Conservation (phyloP, 2,329 filamentous ascomycete species). For the Calonectria naviculata region DNA sequence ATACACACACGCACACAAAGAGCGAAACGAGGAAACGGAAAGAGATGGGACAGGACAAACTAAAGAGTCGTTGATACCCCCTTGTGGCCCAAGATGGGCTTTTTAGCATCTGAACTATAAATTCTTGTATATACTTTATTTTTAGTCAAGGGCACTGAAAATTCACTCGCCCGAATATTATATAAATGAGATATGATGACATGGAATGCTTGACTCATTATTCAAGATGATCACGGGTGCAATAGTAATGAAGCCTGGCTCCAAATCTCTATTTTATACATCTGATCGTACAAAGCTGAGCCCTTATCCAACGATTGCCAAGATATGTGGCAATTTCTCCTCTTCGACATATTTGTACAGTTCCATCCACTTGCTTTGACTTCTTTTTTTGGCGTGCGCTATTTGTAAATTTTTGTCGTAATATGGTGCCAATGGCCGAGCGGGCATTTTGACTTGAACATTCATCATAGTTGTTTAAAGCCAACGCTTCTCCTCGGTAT, state of each 20-base stretch:
- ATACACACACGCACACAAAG: neutral
- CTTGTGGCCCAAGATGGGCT: conserved; percentile 23
- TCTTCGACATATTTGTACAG: conserved; percentile 12
- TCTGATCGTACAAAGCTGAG: conserved; percentile 18
- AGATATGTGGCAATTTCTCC: neutral
- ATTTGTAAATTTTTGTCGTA: neutral
- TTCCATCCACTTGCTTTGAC: neutral
- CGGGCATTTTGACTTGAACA: neutral
- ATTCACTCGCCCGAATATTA: neutral
- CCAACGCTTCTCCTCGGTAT: neutral
- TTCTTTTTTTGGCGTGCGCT: neutral
- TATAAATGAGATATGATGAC: conserved; percentile 23
- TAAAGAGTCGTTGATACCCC: conserved; percentile 44
- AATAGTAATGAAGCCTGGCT: neutral
- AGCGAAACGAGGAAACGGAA: neutral
- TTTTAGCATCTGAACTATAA: conserved; percentile 23
- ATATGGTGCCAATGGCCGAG: neutral
- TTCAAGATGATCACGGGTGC: neutral
- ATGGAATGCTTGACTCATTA: neutral
- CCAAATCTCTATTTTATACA: conserved; percentile 9
- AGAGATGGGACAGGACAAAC: conserved; percentile 12
- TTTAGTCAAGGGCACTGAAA: neutral
- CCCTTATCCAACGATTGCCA: neutral
- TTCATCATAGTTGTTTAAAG: neutral
- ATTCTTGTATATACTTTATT: conserved; percentile 29